A percentile compares a stretch with the other conserved stretches of the same genome.
These are phyloP conservation scores for Eimeria praecox DNA, from an alignment of 169 alveolate species.

Conservation along the genomic window DNA sequence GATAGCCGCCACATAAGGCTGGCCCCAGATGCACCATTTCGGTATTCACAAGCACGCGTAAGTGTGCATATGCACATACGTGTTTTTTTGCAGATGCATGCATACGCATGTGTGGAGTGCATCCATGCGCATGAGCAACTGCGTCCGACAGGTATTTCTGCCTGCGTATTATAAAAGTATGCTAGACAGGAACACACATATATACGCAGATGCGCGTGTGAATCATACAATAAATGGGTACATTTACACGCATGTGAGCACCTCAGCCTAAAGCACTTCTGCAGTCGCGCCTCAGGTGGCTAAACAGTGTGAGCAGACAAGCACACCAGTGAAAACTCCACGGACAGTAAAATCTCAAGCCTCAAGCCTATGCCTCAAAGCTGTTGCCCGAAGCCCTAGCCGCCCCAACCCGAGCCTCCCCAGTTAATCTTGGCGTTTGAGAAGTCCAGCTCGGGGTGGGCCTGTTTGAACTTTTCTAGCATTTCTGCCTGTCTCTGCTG, in stretches of 20 bases:
- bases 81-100: not conserved
- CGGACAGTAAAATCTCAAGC: not conserved
- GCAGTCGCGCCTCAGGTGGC: not conserved
- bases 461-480: slow-evolving; percentile 96
- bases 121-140: not conserved
- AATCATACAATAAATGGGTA: not conserved
- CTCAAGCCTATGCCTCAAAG: not conserved
- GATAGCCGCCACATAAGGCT: not conserved
- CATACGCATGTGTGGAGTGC: not conserved
- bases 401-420: slow-evolving; percentile 82
- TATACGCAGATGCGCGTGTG: not conserved
- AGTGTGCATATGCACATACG: not conserved
- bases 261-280: not conserved
- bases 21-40: not conserved
- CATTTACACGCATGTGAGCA: not conserved
- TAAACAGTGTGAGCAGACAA: not conserved
- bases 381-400: not conserved
- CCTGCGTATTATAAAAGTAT: not conserved
- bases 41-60: no score
- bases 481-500: slow-evolving; percentile 95
- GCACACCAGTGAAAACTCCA: not conserved
- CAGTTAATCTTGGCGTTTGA: slow-evolving; percentile 96
- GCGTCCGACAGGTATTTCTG: not conserved
- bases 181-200: not conserved
- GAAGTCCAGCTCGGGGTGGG: slow-evolving; percentile 99